Base-by-base conservation (phyloP, 2,329 filamentous ascomycete species). In the Sclerotinia sclerotiorum region DNA sequence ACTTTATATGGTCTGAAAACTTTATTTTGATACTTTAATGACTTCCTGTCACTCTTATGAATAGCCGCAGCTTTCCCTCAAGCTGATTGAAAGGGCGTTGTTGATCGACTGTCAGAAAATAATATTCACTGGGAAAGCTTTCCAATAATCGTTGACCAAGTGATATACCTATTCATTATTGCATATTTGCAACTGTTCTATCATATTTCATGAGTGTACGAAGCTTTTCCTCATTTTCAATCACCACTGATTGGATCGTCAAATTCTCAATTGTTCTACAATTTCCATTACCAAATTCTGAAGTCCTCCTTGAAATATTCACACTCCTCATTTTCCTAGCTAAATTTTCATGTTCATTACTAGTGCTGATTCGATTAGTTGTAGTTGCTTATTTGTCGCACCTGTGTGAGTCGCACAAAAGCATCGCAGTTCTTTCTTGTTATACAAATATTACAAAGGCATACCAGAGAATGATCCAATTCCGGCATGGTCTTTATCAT, bases 61-160 rank as follows among this genome's bases (percentile, higher is more conserved):
- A 67, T 13, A 19, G 35, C 32, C 15, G 55, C 29, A 13, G n/a
- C 46, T 29, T 56, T 39, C 32, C 62, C 60, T 24, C 51, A 27
- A 39, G 54, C n/a, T 10, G 17, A 64, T 17, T 64, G 24, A 3
- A 63, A 63, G 6, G 8, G 29, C 6, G 83, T 81, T 56, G 79
- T 77, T 72, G 84, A 81, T 0, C 82, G 82, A 5, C 79, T 81
- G 73, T 84, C 82, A 0, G 84, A 84, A 24, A 86, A 75, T 67
- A 82, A 67, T 73, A 79, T 3, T 3, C 29, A 35, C 19, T 35
- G 29, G 7, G 8, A 13, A 56, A 39, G 29, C 3, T 35, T n/a
- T 21, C 32, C 11, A 27, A 57, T 42, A 39, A 21, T 39, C 3
- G 1, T 24, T 51, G 32, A 24, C 24, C 32, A 27, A 42, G 54